Conservation (phyloP, 257 asterid genomes). For the Schizonepeta tenuifolia region DNA sequence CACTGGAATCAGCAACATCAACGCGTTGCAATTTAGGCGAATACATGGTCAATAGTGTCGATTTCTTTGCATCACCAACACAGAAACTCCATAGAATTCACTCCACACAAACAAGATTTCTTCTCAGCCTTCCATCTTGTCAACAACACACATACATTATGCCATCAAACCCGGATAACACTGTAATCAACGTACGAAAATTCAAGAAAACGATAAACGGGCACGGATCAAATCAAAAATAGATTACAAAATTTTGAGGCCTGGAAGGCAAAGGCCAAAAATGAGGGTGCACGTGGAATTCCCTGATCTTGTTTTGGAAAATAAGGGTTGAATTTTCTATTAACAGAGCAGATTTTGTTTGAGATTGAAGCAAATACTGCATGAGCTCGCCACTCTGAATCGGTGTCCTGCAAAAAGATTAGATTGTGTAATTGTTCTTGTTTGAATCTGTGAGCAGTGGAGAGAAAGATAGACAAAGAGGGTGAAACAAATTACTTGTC, state of each 20-base stretch:
- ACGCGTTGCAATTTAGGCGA: slow-evolving; percentile 34
- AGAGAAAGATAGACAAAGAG: slow-evolving; percentile 13
- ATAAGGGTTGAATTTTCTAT: background rate
- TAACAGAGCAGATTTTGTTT: slow-evolving; percentile 5
- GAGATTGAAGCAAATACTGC: slow-evolving; percentile 11
- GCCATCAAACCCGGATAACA: slow-evolving; percentile 5
- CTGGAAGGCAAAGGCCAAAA: slow-evolving; percentile 35
- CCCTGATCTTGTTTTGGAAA: slow-evolving; percentile 23
- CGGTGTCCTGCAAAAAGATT: slow-evolving; percentile 23
- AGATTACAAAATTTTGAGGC: slow-evolving; percentile 26
- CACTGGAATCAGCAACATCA: slow-evolving; percentile 29
- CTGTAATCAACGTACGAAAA: background rate
- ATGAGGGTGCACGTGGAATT: slow-evolving; percentile 23
- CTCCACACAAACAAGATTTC: slow-evolving; percentile 24
- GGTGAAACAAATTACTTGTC: slow-evolving; percentile 25
- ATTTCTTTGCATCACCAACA: slow-evolving; percentile 20
- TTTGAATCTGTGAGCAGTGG: slow-evolving; percentile 20
- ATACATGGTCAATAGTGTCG: slow-evolving; percentile 41
- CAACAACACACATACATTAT: background rate
- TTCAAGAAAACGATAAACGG: background rate
- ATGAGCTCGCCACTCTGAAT: slow-evolving; percentile 24
- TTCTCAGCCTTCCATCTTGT: slow-evolving; percentile 40
- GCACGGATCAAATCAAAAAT: background rate
- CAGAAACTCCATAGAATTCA: slow-evolving; percentile 23
- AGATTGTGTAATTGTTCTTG: slow-evolving; percentile 9